Evolutionary conservation across 306 rosid genomes (phyloP).

Genomic region (Gastrolobium villosum): DNA sequence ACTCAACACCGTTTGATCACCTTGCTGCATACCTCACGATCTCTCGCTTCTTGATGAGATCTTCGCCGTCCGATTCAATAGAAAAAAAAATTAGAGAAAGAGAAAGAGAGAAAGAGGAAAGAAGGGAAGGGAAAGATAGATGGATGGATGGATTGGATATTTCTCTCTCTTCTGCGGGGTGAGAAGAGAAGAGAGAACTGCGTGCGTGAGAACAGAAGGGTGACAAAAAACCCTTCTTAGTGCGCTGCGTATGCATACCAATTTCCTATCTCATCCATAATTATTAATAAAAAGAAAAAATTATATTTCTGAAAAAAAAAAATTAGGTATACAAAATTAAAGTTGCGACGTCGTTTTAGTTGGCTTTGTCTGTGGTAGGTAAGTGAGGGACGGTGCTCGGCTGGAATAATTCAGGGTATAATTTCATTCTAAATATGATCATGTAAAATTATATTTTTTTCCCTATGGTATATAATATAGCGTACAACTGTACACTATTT

Average conservation of each 20-base stretch:
- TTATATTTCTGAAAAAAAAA: not conserved
- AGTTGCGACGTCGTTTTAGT: no score
- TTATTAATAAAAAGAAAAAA: no score
- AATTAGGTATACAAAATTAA: not conserved
- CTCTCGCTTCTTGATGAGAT: constrained; percentile 52
- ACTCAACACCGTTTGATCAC: constrained; percentile 86
- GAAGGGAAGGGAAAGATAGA: not conserved
- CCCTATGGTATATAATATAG: no score
- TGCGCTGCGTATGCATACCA: not conserved
- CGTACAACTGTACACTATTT: no score
- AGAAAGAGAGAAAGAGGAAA: not conserved
- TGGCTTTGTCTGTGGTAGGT: not conserved
- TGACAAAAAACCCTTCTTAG: constrained; percentile 64
- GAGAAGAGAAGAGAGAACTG: constrained; percentile 66
- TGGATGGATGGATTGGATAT: constrained; percentile 39
- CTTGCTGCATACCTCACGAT: constrained; percentile 97
- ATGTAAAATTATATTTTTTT: not conserved
- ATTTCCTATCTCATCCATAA: not conserved
- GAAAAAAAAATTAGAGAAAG: constrained; percentile 46
- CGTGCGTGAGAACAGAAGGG: constrained; percentile 32
- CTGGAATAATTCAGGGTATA: not conserved
- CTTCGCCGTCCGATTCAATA: constrained; percentile 51
- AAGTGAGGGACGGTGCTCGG: not conserved
- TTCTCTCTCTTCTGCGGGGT: constrained; percentile 79
- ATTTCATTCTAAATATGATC: not conserved